Conservation (phyloP, 2,329 filamentous ascomycete species). For the Verticillium albo-atrum region DNA sequence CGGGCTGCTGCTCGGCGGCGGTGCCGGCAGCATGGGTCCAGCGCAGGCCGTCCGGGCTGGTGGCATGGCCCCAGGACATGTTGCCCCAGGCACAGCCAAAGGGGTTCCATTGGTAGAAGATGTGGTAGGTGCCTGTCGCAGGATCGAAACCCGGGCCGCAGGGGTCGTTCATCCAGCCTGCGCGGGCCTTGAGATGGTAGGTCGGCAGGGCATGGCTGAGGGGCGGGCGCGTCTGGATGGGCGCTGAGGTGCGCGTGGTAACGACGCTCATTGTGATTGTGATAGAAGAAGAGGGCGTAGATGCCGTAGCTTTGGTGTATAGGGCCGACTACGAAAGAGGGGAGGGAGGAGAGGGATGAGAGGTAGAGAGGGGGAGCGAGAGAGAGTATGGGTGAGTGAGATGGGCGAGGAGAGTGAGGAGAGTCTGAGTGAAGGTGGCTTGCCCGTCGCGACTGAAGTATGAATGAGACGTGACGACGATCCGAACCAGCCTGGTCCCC, state of each 20-base stretch:
- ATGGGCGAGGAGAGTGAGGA: not conserved
- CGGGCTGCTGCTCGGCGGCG: no score
- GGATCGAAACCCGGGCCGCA: slow-evolving; percentile 47
- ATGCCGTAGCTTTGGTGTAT: no score
- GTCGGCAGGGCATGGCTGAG: not conserved
- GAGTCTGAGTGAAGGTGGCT: not conserved
- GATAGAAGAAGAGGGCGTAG: not conserved
- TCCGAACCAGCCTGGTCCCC: not conserved
- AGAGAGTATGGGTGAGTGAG: not conserved
- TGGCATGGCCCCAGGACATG: slow-evolving; percentile 47
- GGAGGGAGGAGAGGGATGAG: not conserved
- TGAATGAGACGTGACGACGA: not conserved
- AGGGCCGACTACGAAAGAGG: no score
- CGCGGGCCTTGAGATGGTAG: slow-evolving; percentile 16
- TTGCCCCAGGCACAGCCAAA: slow-evolving; percentile 30
- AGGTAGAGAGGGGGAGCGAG: not conserved
- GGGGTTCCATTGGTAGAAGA: slow-evolving; percentile 48
- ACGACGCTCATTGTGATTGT: not conserved
- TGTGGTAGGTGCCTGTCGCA: slow-evolving; percentile 40
- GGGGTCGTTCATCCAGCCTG: slow-evolving; percentile 35
- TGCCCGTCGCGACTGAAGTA: not conserved
- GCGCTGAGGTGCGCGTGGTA: not conserved
- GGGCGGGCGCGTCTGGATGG: not conserved
- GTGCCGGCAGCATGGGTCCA: slow-evolving; percentile 33
- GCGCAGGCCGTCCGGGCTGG: slow-evolving; percentile 31